Percentiles rank a stretch among this genome's conserved stretches.
These are phyloP conservation scores for Alisma plantagoaquatica DNA, from an alignment of 106 monocot species.

Conservation along the genomic window DNA sequence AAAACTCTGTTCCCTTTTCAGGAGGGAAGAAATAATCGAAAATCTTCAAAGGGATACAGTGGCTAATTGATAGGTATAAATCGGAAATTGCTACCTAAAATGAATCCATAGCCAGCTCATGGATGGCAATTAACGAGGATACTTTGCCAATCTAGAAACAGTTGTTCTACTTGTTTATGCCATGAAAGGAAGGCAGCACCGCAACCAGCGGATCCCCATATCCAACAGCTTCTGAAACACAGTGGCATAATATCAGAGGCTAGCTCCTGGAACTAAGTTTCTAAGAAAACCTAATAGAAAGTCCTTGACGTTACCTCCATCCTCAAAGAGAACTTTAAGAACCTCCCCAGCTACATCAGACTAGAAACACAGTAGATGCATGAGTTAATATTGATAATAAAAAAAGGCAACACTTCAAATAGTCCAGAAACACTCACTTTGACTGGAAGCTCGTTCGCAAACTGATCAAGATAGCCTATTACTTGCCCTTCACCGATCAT, in stretches of 20 bases:
- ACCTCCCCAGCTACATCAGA: constrained; percentile 79
- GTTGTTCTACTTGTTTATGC: constrained; percentile 32
- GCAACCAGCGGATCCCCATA: constrained; percentile 87
- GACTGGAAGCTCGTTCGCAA: constrained; percentile 61
- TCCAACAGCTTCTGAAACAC: constrained; percentile 71
- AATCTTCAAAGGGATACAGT: no score
- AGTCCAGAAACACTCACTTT: constrained; percentile 27
- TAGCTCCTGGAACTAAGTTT: no score
- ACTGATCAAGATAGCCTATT: constrained; percentile 79
- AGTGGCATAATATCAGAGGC: no score
- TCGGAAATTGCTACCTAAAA: no score
- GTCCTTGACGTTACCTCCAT: constrained; percentile 52
- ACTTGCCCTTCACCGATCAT: constrained; percentile 63
- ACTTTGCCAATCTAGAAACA: no score
- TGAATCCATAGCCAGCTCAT: no score
- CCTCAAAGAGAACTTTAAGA: constrained; percentile 52
- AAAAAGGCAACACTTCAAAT: background rate
- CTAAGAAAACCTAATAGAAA: background rate
- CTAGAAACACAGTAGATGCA: constrained; percentile 19
- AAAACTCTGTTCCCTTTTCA: no score
- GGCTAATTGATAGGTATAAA: no score
- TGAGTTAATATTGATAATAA: background rate
- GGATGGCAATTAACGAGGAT: no score
- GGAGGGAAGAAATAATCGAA: no score
- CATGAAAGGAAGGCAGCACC: constrained; percentile 73